phyloP scores from a whole-genome alignment of 208 protist genomes.

The Leishmania lainsoni region DNA sequence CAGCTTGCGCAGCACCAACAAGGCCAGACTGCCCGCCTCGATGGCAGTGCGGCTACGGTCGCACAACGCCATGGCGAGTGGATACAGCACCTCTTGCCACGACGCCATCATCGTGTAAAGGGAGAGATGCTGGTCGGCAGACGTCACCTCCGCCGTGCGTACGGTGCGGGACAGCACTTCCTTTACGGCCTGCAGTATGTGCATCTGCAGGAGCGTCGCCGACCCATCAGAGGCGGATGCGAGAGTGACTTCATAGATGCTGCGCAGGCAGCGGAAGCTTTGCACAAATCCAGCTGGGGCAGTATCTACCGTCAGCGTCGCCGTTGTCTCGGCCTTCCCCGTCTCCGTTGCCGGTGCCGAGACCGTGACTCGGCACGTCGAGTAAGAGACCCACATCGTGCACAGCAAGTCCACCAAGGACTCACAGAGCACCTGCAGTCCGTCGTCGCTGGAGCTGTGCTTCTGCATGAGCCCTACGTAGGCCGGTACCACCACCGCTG shows the following conservation, averaged over 20 bases:
- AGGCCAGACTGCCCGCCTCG: constrained; percentile 72
- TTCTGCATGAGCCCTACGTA: constrained; percentile 56
- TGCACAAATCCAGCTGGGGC: constrained; percentile 37
- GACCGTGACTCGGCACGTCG: constrained; percentile 6
- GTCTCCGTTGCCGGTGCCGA: neutral
- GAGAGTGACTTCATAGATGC: constrained; percentile 31
- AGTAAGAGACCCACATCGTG: constrained; percentile 57
- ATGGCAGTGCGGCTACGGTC: constrained; percentile 45
- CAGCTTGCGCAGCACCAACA: constrained; percentile 75
- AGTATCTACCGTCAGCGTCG: constrained; percentile 27
- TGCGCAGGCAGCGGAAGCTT: constrained; percentile 59
- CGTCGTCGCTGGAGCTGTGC: constrained; percentile 59
- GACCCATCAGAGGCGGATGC: constrained; percentile 13
- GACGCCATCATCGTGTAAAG: constrained; percentile 54
- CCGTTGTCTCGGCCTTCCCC: neutral
- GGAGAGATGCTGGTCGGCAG: constrained; percentile 15
- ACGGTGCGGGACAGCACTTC: constrained; percentile 73
- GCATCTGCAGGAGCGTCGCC: constrained; percentile 56
- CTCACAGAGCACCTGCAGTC: constrained; percentile 59
- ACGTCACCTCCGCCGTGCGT: constrained; percentile 22
- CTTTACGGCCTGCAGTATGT: constrained; percentile 76
- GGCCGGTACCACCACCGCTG: constrained; percentile 48
- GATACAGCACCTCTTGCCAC: constrained; percentile 73
- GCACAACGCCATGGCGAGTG: constrained; percentile 61
- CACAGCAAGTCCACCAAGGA: constrained; percentile 63